Conservation (phyloP, 495 filamentous ascomycete genomes). For the Chaetomium tenue region DNA sequence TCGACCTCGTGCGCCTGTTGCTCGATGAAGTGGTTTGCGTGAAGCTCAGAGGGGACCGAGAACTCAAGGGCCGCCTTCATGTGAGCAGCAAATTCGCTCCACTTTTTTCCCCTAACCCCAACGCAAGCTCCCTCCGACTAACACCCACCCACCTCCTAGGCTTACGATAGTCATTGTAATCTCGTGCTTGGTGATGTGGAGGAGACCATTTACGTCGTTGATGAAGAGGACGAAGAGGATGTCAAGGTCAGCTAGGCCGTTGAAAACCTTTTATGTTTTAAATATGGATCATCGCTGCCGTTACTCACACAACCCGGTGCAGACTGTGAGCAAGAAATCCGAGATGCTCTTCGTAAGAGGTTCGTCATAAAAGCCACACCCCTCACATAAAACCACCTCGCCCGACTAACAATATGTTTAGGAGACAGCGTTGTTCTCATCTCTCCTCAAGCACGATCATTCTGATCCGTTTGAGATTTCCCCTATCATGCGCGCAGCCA, state of each 20-base stretch:
- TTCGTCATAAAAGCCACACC: constrained; percentile 40
- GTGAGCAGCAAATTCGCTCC: constrained; percentile 50
- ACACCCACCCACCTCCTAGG: constrained; percentile 52
- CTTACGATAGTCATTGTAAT: constrained; percentile 98
- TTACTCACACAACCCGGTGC: constrained; percentile 12
- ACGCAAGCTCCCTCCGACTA: background rate
- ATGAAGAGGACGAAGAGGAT: constrained; percentile 70
- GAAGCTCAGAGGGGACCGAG: constrained; percentile 90
- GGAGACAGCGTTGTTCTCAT: constrained; percentile 97
- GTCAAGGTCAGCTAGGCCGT: constrained; percentile 32
- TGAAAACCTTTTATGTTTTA: background rate
- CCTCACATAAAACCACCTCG: background rate
- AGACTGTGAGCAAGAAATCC: constrained; percentile 93
- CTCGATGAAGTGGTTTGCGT: constrained; percentile 96
- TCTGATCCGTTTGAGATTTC: background rate
- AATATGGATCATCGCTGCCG: background rate
- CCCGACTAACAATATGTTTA: constrained; percentile 37
- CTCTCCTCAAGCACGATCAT: constrained; percentile 61
- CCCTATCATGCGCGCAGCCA: background rate
- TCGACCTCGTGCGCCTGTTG: constrained; percentile 91
- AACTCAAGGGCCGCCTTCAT: constrained; percentile 91
- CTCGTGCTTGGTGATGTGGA: constrained; percentile 95
- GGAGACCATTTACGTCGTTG: constrained; percentile 92
- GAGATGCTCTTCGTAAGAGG: constrained; percentile 99
- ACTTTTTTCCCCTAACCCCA: background rate